A percentile compares a stretch with the other conserved stretches of the same genome.
These are phyloP conservation scores for Schizochytrium sp. DNA, from an alignment of 108 stramenopile genomes.

Conservation along the genomic window DNA sequence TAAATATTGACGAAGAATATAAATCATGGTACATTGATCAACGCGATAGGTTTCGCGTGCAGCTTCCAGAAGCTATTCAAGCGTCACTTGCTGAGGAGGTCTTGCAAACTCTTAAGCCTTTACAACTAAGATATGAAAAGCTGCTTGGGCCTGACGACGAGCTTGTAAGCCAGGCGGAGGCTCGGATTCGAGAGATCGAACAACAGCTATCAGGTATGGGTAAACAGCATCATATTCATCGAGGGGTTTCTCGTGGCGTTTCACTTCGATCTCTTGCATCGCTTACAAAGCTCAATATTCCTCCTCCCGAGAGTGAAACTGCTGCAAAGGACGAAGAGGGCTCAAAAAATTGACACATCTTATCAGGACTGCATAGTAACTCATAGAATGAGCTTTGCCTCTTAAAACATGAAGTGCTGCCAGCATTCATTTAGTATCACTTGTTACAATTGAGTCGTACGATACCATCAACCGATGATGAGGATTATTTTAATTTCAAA, in stretches of 20 bases:
- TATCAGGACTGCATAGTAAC: no score
- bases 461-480: no score
- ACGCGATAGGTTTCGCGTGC: constrained; percentile 28
- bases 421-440: no score
- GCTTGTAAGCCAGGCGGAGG: not conserved
- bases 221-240: not conserved
- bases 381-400: no score
- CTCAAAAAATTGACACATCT: no score
- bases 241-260: not conserved
- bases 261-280: not conserved
- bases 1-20: constrained; percentile 5
- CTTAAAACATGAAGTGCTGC: no score
- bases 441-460: no score
- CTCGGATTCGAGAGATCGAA: not conserved
- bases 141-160: constrained; percentile 36
- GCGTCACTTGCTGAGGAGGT: constrained; percentile 12
- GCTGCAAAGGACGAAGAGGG: no score
- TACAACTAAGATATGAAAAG: constrained; percentile 44
- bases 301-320: no score
- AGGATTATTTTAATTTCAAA: no score
- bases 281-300: no score
- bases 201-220: not conserved
- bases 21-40: constrained; percentile 59
- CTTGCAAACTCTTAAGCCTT: not conserved
- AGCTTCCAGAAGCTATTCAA: constrained; percentile 21